These are phyloP conservation scores for Epichloe gansuensis DNA, from an alignment of 2,329 filamentous ascomycete genomes.

Conservation along the genomic window DNA sequence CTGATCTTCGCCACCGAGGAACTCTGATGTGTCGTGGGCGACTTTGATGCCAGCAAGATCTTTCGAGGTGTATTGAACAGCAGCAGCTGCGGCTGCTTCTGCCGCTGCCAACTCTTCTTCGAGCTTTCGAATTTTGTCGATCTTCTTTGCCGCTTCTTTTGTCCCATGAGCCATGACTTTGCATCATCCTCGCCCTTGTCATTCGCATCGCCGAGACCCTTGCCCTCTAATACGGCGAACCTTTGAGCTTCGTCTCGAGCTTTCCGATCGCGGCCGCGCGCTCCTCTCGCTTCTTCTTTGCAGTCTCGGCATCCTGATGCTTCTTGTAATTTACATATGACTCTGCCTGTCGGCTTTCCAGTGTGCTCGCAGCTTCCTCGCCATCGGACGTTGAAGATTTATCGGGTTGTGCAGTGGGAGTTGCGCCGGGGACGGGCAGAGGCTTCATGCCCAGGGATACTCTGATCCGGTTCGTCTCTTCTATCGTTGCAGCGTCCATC, in stretches of 20 bases:
- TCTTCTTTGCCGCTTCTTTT: conserved; percentile 90
- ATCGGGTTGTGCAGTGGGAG: conserved; percentile 18
- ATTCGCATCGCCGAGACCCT: conserved; percentile 67
- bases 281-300: conserved; percentile 68
- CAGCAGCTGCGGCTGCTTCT: conserved; percentile 52
- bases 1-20: conserved; percentile 75
- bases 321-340: conserved; percentile 62
- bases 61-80: conserved; percentile 62
- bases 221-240: conserved; percentile 63
- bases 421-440: conserved; percentile 66
- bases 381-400: conserved; percentile 41
- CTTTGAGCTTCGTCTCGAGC: conserved; percentile 76
- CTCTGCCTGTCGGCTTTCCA: conserved; percentile 67
- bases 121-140: conserved; percentile 59
- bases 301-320: conserved; percentile 55
- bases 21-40: conserved; percentile 71
- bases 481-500: conserved; percentile 64
- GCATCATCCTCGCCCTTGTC: conserved; percentile 59
- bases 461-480: conserved; percentile 89
- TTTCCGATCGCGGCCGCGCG: conserved; percentile 76
- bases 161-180: conserved; percentile 72
- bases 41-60: conserved; percentile 88
- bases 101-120: conserved; percentile 71
- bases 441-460: conserved; percentile 82
- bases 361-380: conserved; percentile 65